Evolutionary conservation across 306 rosid genomes (phyloP).

Genomic region (Erythrophleum fordii): DNA sequence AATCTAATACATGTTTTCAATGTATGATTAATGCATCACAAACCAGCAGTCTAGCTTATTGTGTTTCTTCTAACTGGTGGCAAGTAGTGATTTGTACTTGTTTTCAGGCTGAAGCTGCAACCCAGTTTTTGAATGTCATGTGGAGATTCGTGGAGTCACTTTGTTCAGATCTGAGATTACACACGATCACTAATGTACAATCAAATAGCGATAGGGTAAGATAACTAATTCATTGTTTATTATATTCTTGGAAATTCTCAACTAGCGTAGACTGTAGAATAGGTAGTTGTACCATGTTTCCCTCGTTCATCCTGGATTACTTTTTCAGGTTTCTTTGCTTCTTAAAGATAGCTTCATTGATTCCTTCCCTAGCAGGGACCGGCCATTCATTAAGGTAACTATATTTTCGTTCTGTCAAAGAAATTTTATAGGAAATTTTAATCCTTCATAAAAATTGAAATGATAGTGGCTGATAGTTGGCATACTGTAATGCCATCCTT

Average conservation of each 20-base stretch:
- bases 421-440: conserved; percentile 4
- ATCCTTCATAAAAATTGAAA: conserved; percentile 8
- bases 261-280: conserved; percentile 20
- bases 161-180: conserved; percentile 74
- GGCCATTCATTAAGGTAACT: conserved; percentile 80
- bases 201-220: conserved; percentile 85
- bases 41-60: conserved; percentile 20
- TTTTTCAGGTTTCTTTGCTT: conserved; percentile 90
- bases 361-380: conserved; percentile 85
- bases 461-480: background rate
- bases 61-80: conserved; percentile 26
- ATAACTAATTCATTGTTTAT: conserved; percentile 26
- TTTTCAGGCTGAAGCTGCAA: conserved; percentile 75
- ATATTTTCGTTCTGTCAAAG: conserved; percentile 8
- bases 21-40: conserved; percentile 24
- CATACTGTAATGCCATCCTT: background rate
- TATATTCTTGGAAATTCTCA: conserved; percentile 26
- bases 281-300: conserved; percentile 26
- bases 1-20: background rate
- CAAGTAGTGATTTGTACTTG: conserved; percentile 36
- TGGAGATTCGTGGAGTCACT: conserved; percentile 80
- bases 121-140: conserved; percentile 65
- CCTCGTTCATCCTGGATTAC: conserved; percentile 28
- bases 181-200: conserved; percentile 89
- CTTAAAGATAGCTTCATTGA: conserved; percentile 92